Evolutionary conservation across 768 basidiomycete genomes (phyloP), one percentile per base, ranked within the genome.

Genomic region (Tulasnella calospora): DNA sequence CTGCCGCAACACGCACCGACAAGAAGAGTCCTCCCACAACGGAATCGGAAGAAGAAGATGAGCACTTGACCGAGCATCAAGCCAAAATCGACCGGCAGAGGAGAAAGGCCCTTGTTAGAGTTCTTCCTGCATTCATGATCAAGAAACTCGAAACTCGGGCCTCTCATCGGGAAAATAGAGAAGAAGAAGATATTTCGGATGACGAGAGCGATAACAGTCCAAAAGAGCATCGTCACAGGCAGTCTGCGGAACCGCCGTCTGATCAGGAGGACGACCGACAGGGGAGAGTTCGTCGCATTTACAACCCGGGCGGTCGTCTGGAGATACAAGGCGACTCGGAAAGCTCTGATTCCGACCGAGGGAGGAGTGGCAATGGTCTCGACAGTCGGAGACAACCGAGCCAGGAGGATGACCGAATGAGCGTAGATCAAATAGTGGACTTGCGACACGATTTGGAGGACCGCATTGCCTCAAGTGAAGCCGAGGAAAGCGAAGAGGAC

Each of bases 281-380:
- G 30, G 79, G 79, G 35, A 77, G 55, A 40, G 73, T 72, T 30
- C 47, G 72, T n/a, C 70, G 67, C 30, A 80, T 81, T 47, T 67
- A 77, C 15, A 57, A 67, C 71, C 76, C 67, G 33, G 76, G 75
- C 38, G 75, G 77, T 30, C 76, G 72, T 23, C 78, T 83, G 41
- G 87, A 88, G 8, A 86, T 92, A 74, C 88, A 84, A 80, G 92
- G 91, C 9, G 92, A 92, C 80, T 83, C 90, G 0, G 91, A 92
- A 82, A 91, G 90, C 83, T 88, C 88, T 33, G 77, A 72, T 71
- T 41, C 41, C 41, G 77, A 76, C 13, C 38, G 38, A 21, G 46
- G 30, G 15, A 80, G 44, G 79, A 47, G 21, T 55, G 46, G 4
- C n/a, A 41, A 35, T 33, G 36, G 6, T n/a, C 40, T 2, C 33